Conservation (phyloP, 1,284 basidiomycete genomes). For the Xerocomus cyaneibrunnescens region DNA sequence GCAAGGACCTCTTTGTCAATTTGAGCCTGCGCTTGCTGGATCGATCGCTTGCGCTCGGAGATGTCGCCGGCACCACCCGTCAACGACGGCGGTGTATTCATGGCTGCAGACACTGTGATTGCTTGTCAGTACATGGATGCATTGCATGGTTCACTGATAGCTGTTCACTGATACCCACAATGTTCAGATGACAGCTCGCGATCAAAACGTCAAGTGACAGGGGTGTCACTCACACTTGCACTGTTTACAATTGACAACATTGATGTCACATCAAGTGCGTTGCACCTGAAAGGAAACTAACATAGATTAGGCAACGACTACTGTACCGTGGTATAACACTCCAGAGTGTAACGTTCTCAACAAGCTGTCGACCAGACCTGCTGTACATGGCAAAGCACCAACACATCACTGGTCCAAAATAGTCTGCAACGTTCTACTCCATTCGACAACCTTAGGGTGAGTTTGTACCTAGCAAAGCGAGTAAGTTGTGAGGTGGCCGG, state of each 20-base stretch:
- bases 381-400: not conserved
- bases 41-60: not conserved
- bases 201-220: not conserved
- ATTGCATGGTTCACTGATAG: not conserved
- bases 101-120: not conserved
- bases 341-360: not conserved
- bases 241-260: not conserved
- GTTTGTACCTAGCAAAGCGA: slow-evolving; percentile 54
- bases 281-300: not conserved
- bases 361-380: not conserved
- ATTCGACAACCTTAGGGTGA: slow-evolving; percentile 66
- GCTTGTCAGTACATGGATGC: not conserved
- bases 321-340: not conserved
- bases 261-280: no score
- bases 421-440: slow-evolving; percentile 62
- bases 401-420: slow-evolving; percentile 14
- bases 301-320: slow-evolving; percentile 5
- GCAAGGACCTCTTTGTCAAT: slow-evolving; percentile 1
- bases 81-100: not conserved
- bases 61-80: not conserved
- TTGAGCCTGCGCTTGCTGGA: not conserved
- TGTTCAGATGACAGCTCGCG: not conserved
- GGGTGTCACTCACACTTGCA: not conserved
- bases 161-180: not conserved
- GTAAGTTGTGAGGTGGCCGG: slow-evolving; percentile 5